A percentile compares a stretch with the other conserved stretches of the same genome.
phyloP scores from a whole-genome alignment of 176 grass and related monocot genomes.

The Oryza australiensis region DNA sequence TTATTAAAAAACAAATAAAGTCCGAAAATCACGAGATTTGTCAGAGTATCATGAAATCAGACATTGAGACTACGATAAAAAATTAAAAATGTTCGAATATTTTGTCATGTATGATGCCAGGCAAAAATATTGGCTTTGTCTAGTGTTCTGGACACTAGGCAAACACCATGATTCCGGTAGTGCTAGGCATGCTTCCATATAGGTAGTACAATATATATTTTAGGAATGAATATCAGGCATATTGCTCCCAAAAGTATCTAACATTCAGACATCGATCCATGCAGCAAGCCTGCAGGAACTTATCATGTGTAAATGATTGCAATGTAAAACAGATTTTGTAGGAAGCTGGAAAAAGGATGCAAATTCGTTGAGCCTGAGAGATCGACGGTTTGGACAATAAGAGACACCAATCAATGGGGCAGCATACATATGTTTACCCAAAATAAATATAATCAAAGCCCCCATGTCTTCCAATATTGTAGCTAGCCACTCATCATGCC shows the following conservation, averaged over 20 bases:
- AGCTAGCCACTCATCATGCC: constrained; percentile 45
- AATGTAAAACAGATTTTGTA: constrained; percentile 1
- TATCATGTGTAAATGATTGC: constrained; percentile 36
- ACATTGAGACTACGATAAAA: too few relatives aligned
- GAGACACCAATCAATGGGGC: constrained; percentile 24
- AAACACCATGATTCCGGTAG: too few relatives aligned
- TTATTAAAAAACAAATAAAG: too few relatives aligned
- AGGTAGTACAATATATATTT: too few relatives aligned
- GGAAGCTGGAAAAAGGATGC: constrained; percentile 20
- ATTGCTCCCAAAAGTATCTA: neutral
- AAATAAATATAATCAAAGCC: constrained; percentile 8
- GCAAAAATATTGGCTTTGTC: too few relatives aligned
- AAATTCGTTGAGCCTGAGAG: constrained; percentile 19
- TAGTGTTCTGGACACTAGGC: too few relatives aligned
- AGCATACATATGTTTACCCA: neutral
- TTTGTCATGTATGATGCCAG: too few relatives aligned
- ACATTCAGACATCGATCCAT: neutral
- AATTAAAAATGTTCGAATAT: too few relatives aligned
- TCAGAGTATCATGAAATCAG: too few relatives aligned
- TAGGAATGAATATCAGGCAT: neutral
- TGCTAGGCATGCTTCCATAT: neutral
- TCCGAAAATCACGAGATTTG: too few relatives aligned
- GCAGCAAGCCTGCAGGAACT: neutral
- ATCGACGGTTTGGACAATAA: constrained; percentile 2
- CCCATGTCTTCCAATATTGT: constrained; percentile 3